Evolutionary conservation across 1,284 basidiomycete species (phyloP).

Genomic region (Ustilago trichophora): DNA sequence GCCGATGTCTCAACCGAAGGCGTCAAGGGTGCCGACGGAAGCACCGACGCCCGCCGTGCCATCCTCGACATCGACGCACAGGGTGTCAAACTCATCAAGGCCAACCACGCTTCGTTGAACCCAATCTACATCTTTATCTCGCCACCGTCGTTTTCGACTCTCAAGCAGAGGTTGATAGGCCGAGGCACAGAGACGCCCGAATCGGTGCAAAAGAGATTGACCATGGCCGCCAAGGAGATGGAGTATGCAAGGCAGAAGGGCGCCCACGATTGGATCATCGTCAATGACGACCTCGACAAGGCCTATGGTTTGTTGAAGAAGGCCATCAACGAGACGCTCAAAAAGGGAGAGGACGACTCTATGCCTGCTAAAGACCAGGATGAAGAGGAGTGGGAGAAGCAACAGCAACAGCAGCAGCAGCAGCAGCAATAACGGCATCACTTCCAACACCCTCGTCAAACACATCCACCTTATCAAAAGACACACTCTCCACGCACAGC

Average conservation of each 20-base stretch:
- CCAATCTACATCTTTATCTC: conserved; percentile 93
- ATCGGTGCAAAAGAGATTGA: conserved; percentile 79
- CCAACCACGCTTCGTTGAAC: conserved; percentile 75
- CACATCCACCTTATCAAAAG: too few species aligned
- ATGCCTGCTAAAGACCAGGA: conserved; percentile 50
- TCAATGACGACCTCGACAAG: conserved; percentile 88
- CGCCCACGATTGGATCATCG: conserved; percentile 83
- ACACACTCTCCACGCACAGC: too few species aligned
- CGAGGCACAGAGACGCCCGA: conserved; percentile 87
- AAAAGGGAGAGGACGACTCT: conserved; percentile 39
- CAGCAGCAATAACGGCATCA: too few species aligned
- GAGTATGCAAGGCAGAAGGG: conserved; percentile 79
- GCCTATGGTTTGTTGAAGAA: conserved; percentile 74
- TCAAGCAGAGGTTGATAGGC: conserved; percentile 73
- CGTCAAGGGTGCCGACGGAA: conserved; percentile 27
- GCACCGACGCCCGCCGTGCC: conserved; percentile 74
- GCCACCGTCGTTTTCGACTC: conserved; percentile 76
- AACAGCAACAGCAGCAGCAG: conserved; percentile 9
- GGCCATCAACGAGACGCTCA: conserved; percentile 37
- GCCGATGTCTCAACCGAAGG: conserved; percentile 68
- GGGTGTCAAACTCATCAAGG: conserved; percentile 75
- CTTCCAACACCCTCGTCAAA: too few species aligned
- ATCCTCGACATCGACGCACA: conserved; percentile 97
- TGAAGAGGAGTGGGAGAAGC: conserved; percentile 38
- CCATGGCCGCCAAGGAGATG: conserved; percentile 83